Percentiles rank a stretch among this genome's conserved stretches.
Conservation (phyloP, 2,329 filamentous ascomycete genomes). For the Tolypocladium paradoxum region DNA sequence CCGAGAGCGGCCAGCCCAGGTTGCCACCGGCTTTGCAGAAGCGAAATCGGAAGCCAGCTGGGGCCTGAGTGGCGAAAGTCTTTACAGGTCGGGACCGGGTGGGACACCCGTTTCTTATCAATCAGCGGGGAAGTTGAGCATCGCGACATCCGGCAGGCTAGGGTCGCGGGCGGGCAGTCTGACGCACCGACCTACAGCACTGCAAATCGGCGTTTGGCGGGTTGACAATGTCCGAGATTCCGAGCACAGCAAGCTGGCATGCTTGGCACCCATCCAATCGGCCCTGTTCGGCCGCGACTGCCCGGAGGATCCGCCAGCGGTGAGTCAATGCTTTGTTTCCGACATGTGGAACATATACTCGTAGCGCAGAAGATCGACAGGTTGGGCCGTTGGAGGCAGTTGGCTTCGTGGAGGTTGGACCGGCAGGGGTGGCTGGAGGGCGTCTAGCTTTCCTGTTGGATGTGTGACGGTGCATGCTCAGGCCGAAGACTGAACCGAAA, state of each 20-base stretch:
- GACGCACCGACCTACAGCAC: background rate
- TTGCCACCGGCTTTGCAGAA: background rate
- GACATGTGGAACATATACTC: background rate
- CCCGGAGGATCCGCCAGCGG: background rate
- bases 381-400: background rate
- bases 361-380: background rate
- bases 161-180: background rate
- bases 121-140: background rate
- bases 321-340: background rate
- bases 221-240: background rate
- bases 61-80: background rate
- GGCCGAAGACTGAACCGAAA: background rate
- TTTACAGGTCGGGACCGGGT: background rate
- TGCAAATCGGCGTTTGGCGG: background rate
- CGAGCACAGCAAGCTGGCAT: background rate
- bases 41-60: background rate
- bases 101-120: conserved; percentile 2
- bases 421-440: background rate
- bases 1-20: background rate
- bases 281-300: background rate
- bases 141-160: background rate
- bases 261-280: background rate
- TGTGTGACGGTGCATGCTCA: background rate
- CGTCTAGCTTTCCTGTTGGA: too few relatives aligned
- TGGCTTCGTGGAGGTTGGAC: background rate